These are phyloP conservation scores for Cubamyces lactineus DNA, from an alignment of 768 basidiomycete species.

Conservation along the genomic window DNA sequence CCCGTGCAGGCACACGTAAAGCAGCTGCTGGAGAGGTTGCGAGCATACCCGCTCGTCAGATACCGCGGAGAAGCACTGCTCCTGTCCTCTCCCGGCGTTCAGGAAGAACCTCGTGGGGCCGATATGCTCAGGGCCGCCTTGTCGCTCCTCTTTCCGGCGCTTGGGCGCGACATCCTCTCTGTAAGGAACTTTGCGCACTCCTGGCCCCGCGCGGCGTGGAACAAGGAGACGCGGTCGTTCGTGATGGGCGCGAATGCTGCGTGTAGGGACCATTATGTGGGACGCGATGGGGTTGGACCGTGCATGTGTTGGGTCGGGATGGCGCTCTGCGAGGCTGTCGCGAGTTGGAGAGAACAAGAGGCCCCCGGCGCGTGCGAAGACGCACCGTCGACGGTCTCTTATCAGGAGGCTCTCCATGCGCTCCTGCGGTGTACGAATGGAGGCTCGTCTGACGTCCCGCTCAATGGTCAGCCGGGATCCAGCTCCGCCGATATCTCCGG, in stretches of 20 bases:
- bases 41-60: constrained; percentile 12
- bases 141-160: not conserved
- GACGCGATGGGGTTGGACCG: not conserved
- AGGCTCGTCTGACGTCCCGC: not conserved
- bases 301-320: constrained; percentile 15
- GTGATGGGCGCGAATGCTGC: not conserved
- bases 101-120: not conserved
- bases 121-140: constrained; percentile 2
- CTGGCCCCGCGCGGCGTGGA: constrained; percentile 3
- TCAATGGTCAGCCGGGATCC: not conserved
- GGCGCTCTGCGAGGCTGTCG: not conserved
- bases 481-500: not conserved
- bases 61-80: not conserved
- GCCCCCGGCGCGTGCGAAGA: not conserved
- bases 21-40: not conserved
- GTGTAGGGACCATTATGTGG: not conserved
- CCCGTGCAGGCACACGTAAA: constrained; percentile 3
- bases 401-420: not conserved
- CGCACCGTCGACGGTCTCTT: not conserved
- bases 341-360: constrained; percentile 2
- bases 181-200: not conserved
- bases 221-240: constrained; percentile 1
- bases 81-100: not conserved
- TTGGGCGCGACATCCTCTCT: constrained; percentile 2
- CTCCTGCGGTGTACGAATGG: not conserved